Evolutionary conservation across 305 asterid species (phyloP), one percentile per base, ranked within the genome.

Genomic region (Fraxinus sp.): DNA sequence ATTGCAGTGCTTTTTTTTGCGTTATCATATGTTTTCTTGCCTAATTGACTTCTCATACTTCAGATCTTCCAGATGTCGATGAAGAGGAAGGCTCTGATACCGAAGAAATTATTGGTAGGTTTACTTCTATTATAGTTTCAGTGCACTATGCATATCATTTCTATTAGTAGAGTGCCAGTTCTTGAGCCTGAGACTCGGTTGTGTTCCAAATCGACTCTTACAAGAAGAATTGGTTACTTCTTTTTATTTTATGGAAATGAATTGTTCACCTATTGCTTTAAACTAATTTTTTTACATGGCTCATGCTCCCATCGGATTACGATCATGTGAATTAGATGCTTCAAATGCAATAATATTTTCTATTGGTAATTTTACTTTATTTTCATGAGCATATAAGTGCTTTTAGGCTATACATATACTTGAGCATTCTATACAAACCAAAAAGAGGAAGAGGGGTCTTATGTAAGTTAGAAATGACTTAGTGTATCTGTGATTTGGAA

Each of bases 11-110:
- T 68, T 70, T 9, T 20, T 62, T 37, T 6, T 35, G 16, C 82
- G 35, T 78, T 36, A 70, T 43, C 36, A 30, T 43, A 13, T 43
- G 66, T 36, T 46, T 64, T 36, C 66, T 41, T 86, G 73, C n/a
- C 26, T 83, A 78, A 79, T 83, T 74, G 57, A 28, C 62, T 77
- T 77, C 71, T 57, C 78, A 52, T 75, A 81, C 35, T 83, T 83
- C 88, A 91, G 96, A 90, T 66, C 93, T 92, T 78, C 91, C 93
- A 2, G 92, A 90, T 30, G 95, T 89, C 0, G 89, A 88, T 43
- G 95, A 81, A 46, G 95, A 85, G 78, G 91, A 83, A 71, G 89
- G 81, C 81, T 82, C 90, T 32, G 94, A 83, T 78, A 91, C 86
- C 76, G 91, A 83, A 52, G 84, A 72, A 83, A 91, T 74, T 68